Evolutionary conservation across 2,329 filamentous ascomycete species (phyloP).

Genomic region (Cercospora citrullina): DNA sequence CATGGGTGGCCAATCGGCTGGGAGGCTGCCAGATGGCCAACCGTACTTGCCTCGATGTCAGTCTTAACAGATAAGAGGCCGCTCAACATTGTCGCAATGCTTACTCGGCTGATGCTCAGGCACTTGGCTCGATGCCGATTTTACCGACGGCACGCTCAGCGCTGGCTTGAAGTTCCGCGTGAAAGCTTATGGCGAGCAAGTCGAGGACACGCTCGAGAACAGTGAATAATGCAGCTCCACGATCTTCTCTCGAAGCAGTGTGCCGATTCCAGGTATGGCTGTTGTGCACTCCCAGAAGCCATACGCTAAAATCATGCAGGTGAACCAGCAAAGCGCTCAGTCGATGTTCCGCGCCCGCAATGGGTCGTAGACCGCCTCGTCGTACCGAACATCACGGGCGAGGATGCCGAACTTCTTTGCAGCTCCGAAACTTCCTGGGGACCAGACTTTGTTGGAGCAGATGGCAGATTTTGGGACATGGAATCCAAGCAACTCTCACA

Average conservation of each 20-base stretch:
- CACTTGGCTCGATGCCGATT: background rate
- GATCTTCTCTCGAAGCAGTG: background rate
- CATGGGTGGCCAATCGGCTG: background rate
- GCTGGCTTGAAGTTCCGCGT: background rate
- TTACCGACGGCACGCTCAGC: background rate
- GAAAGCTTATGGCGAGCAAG: background rate
- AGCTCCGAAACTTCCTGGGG: background rate
- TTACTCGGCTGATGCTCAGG: background rate
- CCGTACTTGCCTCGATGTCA: background rate
- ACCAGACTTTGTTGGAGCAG: background rate
- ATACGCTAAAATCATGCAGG: background rate
- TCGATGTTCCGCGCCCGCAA: background rate
- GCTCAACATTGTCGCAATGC: background rate
- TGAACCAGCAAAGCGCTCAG: background rate
- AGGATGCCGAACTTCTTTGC: background rate
- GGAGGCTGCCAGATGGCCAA: background rate
- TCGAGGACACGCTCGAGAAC: background rate
- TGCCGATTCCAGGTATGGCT: background rate
- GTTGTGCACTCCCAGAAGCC: background rate
- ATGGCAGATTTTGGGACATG: background rate
- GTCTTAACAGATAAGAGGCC: background rate
- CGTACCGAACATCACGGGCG: background rate
- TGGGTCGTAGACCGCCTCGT: background rate
- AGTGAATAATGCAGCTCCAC: background rate
- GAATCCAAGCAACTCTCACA: background rate